phyloP scores from a whole-genome alignment of 1,139 yeast species.

The Debaryomyces coudertii region DNA sequence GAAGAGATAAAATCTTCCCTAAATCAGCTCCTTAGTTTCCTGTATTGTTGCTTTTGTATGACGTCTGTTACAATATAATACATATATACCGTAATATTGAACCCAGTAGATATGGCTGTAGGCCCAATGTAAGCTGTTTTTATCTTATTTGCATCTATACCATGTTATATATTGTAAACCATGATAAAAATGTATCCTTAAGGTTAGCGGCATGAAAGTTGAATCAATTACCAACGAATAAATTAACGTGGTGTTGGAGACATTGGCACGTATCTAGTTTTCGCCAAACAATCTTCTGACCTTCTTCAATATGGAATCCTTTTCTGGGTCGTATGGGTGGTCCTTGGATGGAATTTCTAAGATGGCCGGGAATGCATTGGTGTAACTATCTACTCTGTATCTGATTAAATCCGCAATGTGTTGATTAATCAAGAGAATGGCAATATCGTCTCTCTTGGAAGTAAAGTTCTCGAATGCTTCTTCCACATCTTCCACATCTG shows the following conservation, averaged over 20 bases:
- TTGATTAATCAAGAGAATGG: conserved; percentile 89
- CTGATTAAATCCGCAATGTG: conserved; percentile 93
- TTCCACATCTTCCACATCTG: conserved; percentile 75
- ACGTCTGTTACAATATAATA: neutral
- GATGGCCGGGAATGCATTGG: conserved; percentile 94
- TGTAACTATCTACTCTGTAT: conserved; percentile 75
- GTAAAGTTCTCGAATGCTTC: conserved; percentile 78
- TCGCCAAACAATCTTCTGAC: conserved; percentile 96
- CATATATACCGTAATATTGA: neutral
- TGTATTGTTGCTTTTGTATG: conserved; percentile 2
- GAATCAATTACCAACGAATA: conserved; percentile 5
- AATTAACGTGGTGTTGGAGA: neutral
- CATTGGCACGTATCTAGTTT: neutral
- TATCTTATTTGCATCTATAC: conserved; percentile 1
- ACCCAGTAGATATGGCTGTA: neutral
- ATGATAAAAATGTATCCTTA: conserved; percentile 6
- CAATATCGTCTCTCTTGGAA: conserved; percentile 80
- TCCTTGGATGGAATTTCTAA: conserved; percentile 97
- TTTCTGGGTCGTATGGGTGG: conserved; percentile 97
- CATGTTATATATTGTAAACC: conserved; percentile 3
- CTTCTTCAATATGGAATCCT: conserved; percentile 91
- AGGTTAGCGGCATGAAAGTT: conserved; percentile 11
- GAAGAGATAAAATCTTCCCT: conserved; percentile 7
- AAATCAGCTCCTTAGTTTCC: neutral
- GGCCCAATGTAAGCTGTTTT: neutral